These are phyloP conservation scores for Candida succiphila DNA, from an alignment of 805 yeast genomes.

Conservation along the genomic window DNA sequence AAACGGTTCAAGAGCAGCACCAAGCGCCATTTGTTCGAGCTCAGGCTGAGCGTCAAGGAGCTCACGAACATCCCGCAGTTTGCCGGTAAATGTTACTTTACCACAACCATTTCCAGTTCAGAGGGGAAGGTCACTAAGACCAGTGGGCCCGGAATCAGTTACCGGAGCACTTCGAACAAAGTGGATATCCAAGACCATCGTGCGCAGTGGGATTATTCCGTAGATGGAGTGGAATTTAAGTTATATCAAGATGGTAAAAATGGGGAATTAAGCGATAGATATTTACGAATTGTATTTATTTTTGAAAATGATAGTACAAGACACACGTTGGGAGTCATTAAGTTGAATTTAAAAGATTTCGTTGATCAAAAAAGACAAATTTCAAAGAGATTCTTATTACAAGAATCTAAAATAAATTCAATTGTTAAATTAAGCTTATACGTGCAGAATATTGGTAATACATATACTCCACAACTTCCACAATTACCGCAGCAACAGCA, in stretches of 20 bases:
- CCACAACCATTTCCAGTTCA: slow-evolving; percentile 19
- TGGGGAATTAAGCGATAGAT: slow-evolving; percentile 31
- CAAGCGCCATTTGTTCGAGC: slow-evolving; percentile 36
- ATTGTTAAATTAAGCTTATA: slow-evolving; percentile 53
- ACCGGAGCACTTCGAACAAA: slow-evolving; percentile 33
- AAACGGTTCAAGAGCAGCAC: no score
- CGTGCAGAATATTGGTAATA: slow-evolving; percentile 5
- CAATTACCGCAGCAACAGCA: no score
- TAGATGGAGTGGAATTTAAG: slow-evolving; percentile 23
- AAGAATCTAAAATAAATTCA: slow-evolving; percentile 75
- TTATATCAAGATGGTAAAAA: slow-evolving; percentile 29
- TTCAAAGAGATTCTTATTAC: slow-evolving; percentile 57
- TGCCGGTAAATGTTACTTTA: slow-evolving; percentile 56
- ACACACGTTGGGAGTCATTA: slow-evolving; percentile 53
- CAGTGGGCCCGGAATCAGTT: no score
- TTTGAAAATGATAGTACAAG: slow-evolving; percentile 22
- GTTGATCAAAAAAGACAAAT: slow-evolving; percentile 41
- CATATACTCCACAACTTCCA: background rate
- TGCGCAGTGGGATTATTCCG: slow-evolving; percentile 34
- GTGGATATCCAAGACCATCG: slow-evolving; percentile 40
- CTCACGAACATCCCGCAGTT: slow-evolving; percentile 80
- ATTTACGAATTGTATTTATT: slow-evolving; percentile 28
- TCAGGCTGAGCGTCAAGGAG: slow-evolving; percentile 52
- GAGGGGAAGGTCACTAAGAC: no score
- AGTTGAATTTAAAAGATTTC: slow-evolving; percentile 65